These are phyloP conservation scores for Phialemoniopsis sp. DNA, from an alignment of 2,329 filamentous ascomycete genomes.

Conservation along the genomic window DNA sequence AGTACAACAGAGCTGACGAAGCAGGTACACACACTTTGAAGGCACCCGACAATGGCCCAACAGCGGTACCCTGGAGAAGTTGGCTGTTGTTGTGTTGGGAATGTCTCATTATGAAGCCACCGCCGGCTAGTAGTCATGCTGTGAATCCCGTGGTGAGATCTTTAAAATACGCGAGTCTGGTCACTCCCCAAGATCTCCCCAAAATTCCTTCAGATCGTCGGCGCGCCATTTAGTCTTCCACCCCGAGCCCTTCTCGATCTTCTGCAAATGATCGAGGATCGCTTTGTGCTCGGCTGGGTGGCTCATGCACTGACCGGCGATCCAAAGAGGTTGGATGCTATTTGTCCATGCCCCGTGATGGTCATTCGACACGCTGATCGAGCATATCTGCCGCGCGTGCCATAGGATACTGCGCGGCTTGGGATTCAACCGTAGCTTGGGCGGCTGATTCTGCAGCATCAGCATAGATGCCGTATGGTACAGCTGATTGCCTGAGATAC, in stretches of 20 bases:
- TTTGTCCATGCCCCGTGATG: slow-evolving; percentile 50
- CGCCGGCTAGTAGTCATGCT: no score
- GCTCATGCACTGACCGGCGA: slow-evolving; percentile 47
- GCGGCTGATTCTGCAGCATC: slow-evolving; percentile 39
- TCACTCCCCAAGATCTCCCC: no score
- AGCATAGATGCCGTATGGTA: slow-evolving; percentile 50
- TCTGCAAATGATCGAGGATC: slow-evolving; percentile 31
- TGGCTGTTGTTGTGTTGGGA: no score
- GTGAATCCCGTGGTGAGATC: no score
- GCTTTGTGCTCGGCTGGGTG: slow-evolving; percentile 34
- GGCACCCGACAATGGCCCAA: no score
- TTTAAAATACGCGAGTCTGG: no score
- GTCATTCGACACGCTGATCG: slow-evolving; percentile 44
- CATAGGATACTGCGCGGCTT: slow-evolving; percentile 35
- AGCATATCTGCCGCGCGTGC: slow-evolving; percentile 52
- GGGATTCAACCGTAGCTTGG: slow-evolving; percentile 28
- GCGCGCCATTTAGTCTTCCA: slow-evolving; percentile 47
- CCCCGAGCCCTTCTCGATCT: slow-evolving; percentile 41
- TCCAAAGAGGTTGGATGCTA: slow-evolving; percentile 48
- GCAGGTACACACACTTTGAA: no score
- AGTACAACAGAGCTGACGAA: no score
- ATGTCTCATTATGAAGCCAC: no score
- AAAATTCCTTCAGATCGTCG: slow-evolving; percentile 35
- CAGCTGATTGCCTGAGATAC: slow-evolving; percentile 49
- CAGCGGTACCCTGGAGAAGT: no score